Conservation (phyloP, 495 filamentous ascomycete genomes). For the Delitschia confertaspora region DNA sequence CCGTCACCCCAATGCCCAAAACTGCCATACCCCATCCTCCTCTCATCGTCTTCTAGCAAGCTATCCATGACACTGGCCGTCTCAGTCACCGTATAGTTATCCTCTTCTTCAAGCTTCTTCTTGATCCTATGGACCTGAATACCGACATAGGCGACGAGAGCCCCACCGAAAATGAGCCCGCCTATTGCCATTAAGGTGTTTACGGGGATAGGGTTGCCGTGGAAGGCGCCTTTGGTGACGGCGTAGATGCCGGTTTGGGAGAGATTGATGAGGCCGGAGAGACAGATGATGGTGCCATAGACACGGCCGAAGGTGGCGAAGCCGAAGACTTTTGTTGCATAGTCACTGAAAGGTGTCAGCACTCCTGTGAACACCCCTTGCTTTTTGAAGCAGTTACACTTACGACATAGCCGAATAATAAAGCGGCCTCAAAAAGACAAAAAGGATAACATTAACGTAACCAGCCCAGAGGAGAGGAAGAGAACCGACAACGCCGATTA, state of each 20-base stretch:
- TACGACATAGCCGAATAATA: conserved; percentile 65
- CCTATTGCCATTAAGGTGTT: conserved; percentile 56
- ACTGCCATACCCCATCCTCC: too few relatives aligned
- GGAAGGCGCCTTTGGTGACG: conserved; percentile 62
- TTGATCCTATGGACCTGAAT: conserved; percentile 21
- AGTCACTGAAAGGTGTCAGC: too few relatives aligned
- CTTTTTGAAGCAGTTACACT: conserved; percentile 27
- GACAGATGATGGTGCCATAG: conserved; percentile 82
- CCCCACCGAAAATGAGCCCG: conserved; percentile 42
- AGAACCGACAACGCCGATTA: conserved; percentile 68
- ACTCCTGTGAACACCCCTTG: neutral
- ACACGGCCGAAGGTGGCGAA: conserved; percentile 89
- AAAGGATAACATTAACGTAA: conserved; percentile 69
- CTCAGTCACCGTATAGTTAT: conserved; percentile 11
- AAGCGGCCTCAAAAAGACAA: conserved; percentile 65
- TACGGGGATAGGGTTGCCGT: conserved; percentile 65
- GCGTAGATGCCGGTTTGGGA: conserved; percentile 72
- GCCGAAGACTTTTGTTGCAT: conserved; percentile 87
- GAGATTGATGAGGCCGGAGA: conserved; percentile 79
- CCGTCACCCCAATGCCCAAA: too few relatives aligned
- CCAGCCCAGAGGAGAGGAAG: conserved; percentile 60
- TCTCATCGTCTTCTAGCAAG: conserved; percentile 21
- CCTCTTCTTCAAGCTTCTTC: conserved; percentile 32
- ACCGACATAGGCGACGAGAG: conserved; percentile 31
- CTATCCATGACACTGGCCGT: conserved; percentile 19